phyloP scores from a whole-genome alignment of 2,329 filamentous ascomycete genomes.

The Diaporthe citrichinensis region DNA sequence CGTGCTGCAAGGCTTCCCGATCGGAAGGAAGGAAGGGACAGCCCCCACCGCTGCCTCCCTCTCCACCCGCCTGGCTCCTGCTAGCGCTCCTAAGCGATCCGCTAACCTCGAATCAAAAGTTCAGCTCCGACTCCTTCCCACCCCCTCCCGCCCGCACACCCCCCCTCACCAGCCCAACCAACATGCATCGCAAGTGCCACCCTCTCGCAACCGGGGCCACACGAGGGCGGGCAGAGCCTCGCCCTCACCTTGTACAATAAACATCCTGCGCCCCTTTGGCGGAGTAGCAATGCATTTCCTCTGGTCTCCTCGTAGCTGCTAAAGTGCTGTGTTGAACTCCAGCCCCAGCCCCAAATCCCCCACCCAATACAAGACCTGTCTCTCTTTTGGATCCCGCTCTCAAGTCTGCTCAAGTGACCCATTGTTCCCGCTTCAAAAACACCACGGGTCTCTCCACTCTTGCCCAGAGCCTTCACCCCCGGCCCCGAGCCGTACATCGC shows the following conservation, averaged over 20 bases:
- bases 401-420: conserved; percentile 16
- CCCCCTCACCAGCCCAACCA: conserved; percentile 24
- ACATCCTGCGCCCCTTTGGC: conserved; percentile 37
- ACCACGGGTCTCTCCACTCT: neutral
- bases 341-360: neutral
- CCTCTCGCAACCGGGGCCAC: conserved; percentile 4
- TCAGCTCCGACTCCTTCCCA: conserved; percentile 36
- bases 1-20: conserved; percentile 10
- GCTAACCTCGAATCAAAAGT: conserved; percentile 31
- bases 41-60: conserved; percentile 8
- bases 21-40: conserved; percentile 29
- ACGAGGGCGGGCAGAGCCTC: conserved; percentile 35
- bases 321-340: conserved; percentile 8
- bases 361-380: conserved; percentile 10
- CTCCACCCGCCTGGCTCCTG: conserved; percentile 15
- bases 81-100: conserved; percentile 37
- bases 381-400: conserved; percentile 4
- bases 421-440: neutral
- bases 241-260: conserved; percentile 35
- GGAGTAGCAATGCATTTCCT: conserved; percentile 14
- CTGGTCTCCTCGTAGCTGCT: conserved; percentile 31
- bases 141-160: conserved; percentile 15
- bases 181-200: conserved; percentile 23
- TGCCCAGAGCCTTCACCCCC: conserved; percentile 7
- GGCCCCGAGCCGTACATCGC: conserved; percentile 18